phyloP scores from a whole-genome alignment of 2,329 filamentous ascomycete genomes.

The Sarocladiaceae sp. region DNA sequence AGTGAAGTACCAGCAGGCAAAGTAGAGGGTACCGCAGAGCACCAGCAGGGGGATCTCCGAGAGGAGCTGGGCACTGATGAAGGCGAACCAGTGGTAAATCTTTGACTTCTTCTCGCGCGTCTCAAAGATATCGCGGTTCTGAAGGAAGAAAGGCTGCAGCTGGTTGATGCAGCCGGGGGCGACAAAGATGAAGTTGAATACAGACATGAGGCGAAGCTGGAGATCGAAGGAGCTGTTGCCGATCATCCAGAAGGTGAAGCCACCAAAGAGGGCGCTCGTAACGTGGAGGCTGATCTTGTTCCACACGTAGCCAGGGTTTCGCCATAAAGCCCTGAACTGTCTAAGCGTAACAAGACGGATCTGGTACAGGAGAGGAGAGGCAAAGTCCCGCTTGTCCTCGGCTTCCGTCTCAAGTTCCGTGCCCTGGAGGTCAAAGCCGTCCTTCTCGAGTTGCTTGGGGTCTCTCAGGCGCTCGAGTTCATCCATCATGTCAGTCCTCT shows the following conservation, averaged over 20 bases:
- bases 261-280: conserved; percentile 47
- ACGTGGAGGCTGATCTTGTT: conserved; percentile 33
- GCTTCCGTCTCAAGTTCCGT: not conserved
- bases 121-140: conserved; percentile 59
- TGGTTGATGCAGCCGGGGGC: conserved; percentile 55
- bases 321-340: conserved; percentile 26
- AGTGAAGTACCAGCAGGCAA: conserved; percentile 60
- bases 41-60: conserved; percentile 65
- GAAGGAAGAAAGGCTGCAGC: conserved; percentile 61
- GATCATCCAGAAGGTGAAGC: conserved; percentile 56
- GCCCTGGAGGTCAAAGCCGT: not conserved
- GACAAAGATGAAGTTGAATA: conserved; percentile 60
- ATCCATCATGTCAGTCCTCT: not conserved
- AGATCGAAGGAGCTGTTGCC: conserved; percentile 53
- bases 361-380: not conserved
- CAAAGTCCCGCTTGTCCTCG: not conserved
- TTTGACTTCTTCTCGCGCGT: conserved; percentile 59
- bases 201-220: conserved; percentile 59
- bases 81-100: conserved; percentile 60
- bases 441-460: not conserved
- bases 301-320: conserved; percentile 54
- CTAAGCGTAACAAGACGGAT: conserved; percentile 10
- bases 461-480: not conserved
- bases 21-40: conserved; percentile 54
- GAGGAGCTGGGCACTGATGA: conserved; percentile 57